Evolutionary conservation across 2,329 filamentous ascomycete genomes (phyloP).

Genomic region (Blastomyces silverae): DNA sequence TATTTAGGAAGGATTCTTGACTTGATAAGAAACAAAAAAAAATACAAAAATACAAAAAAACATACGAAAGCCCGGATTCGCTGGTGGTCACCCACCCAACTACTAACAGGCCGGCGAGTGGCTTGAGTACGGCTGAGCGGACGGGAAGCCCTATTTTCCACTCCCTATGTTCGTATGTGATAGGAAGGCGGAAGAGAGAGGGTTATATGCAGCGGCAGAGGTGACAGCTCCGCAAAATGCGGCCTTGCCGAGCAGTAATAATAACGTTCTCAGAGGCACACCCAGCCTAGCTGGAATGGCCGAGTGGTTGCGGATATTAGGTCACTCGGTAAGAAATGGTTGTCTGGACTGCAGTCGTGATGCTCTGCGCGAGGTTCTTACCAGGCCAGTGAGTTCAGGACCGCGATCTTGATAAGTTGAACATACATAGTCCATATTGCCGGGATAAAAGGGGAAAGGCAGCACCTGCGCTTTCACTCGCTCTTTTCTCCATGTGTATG

Average conservation of each 20-base stretch:
- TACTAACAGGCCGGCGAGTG: no score
- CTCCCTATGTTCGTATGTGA: no score
- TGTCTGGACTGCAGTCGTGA: neutral
- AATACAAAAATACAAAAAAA: no score
- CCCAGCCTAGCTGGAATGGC: slow-evolving; percentile 31
- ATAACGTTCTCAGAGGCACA: slow-evolving; percentile 22
- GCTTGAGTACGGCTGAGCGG: no score
- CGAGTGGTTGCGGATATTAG: slow-evolving; percentile 29
- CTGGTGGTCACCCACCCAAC: no score
- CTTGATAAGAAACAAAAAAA: no score
- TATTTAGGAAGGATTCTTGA: neutral
- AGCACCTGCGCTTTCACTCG: slow-evolving; percentile 63
- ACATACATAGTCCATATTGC: slow-evolving; percentile 64
- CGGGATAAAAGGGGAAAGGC: slow-evolving; percentile 71
- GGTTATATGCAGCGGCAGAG: no score
- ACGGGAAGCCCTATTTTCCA: no score
- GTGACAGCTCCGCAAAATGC: neutral
- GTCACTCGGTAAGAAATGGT: slow-evolving; percentile 26
- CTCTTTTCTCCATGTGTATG: slow-evolving; percentile 51
- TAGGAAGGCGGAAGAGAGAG: no score
- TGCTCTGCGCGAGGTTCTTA: slow-evolving; percentile 9
- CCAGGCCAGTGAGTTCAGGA: slow-evolving; percentile 21
- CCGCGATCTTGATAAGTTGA: slow-evolving; percentile 52
- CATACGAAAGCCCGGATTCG: no score
- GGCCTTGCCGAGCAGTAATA: slow-evolving; percentile 12